A percentile compares a stretch with the other conserved stretches of the same genome.
Conservation (phyloP, 176 grass and related monocot genomes). For the Carex parvula region DNA sequence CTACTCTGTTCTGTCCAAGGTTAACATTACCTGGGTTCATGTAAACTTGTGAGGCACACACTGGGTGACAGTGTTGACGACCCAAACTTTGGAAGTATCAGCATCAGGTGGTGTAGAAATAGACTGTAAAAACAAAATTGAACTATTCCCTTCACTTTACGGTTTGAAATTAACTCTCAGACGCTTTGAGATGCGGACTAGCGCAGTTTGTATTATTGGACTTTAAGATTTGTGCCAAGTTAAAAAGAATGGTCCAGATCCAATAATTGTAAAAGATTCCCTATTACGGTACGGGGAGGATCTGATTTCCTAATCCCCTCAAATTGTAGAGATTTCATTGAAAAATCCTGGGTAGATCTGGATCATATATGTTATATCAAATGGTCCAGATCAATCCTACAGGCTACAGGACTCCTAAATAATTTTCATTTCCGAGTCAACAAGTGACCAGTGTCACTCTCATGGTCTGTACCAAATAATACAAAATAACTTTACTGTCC, state of each 20-base stretch:
- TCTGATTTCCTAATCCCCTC: no score
- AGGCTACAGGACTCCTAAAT: no score
- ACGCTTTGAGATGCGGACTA: no score
- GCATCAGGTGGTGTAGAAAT: not conserved
- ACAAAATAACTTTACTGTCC: constrained; percentile 23
- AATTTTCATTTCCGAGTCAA: not conserved
- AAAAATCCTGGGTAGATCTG: not conserved
- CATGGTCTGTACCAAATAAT: constrained; percentile 8
- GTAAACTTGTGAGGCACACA: not conserved
- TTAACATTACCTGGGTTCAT: not conserved
- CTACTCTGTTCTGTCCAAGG: no score
- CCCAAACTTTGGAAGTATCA: not conserved
- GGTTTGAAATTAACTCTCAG: no score
- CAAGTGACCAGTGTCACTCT: not conserved
- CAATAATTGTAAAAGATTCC: no score
- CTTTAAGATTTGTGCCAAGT: no score
- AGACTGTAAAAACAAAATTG: not conserved
- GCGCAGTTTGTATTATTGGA: no score
- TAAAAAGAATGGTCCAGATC: no score
- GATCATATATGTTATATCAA: not conserved
- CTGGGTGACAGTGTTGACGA: not conserved
- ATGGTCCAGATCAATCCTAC: no score
- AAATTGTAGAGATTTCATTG: not conserved
- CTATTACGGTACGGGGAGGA: no score
- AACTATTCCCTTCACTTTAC: not conserved